Conservation (phyloP, 805 yeast species). For the Ogataea thermomethanolica region DNA sequence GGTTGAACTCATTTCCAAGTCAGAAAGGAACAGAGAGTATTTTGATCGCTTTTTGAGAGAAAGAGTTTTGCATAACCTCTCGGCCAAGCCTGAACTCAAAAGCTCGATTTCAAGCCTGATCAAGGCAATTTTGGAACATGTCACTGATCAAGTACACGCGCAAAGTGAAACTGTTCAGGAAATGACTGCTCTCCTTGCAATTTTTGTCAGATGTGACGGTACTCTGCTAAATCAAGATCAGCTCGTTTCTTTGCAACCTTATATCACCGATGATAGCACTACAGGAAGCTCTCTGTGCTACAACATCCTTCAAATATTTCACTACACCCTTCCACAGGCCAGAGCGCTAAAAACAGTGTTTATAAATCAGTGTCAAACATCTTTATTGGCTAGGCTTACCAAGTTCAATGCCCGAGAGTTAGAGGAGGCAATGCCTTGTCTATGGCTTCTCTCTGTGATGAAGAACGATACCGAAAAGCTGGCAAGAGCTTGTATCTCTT, state of each 20-base stretch:
- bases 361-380: slow-evolving; percentile 44
- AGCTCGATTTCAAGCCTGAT: slow-evolving; percentile 31
- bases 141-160: slow-evolving; percentile 36
- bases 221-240: slow-evolving; percentile 63
- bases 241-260: slow-evolving; percentile 61
- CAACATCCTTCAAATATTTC: slow-evolving; percentile 53
- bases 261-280: slow-evolving; percentile 46
- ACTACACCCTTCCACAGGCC: slow-evolving; percentile 43
- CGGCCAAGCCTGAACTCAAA: slow-evolving; percentile 9
- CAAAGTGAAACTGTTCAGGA: slow-evolving; percentile 30
- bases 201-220: slow-evolving; percentile 51
- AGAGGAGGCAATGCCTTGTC: slow-evolving; percentile 70
- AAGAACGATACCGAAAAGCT: slow-evolving; percentile 46
- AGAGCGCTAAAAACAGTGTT: slow-evolving; percentile 49
- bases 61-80: slow-evolving; percentile 37
- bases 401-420: slow-evolving; percentile 58
- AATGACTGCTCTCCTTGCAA: slow-evolving; percentile 49
- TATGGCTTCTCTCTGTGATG: slow-evolving; percentile 52
- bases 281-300: slow-evolving; percentile 41
- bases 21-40: slow-evolving; percentile 39
- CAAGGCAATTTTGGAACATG: slow-evolving; percentile 35
- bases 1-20: slow-evolving; percentile 35
- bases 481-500: slow-evolving; percentile 61
- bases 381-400: slow-evolving; percentile 54
- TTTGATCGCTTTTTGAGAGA: slow-evolving; percentile 48